Conservation (phyloP, 805 yeast genomes). For the Starmerella vaccinii region DNA sequence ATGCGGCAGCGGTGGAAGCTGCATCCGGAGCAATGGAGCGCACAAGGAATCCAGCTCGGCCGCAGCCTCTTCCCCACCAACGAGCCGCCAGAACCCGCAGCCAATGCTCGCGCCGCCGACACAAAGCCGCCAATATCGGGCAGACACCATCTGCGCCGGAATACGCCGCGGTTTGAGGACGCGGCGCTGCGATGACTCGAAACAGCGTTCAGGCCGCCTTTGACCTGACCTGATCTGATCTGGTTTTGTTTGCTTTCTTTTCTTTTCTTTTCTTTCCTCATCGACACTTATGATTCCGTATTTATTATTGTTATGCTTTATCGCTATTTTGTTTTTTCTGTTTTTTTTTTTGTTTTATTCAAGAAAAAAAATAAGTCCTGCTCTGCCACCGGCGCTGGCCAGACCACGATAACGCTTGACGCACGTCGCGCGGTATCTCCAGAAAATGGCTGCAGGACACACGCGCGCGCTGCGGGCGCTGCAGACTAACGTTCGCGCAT, state of each 20-base stretch:
- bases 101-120: neutral
- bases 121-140: neutral
- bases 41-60: slow-evolving; percentile 28
- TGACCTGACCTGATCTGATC: no score
- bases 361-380: no score
- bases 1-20: slow-evolving; percentile 55
- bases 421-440: no score
- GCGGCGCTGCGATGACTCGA: no score
- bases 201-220: no score
- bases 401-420: no score
- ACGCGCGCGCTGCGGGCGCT: neutral
- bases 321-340: no score
- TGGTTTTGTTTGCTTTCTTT: neutral
- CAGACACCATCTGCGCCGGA: neutral
- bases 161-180: neutral
- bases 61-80: slow-evolving; percentile 24
- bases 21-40: slow-evolving; percentile 24
- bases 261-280: no score
- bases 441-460: neutral
- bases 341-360: no score
- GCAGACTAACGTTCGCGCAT: neutral
- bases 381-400: no score
- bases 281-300: no score
- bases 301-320: no score
- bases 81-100: neutral